phyloP scores from a whole-genome alignment of 2,329 filamentous ascomycete genomes.

The Venturiaceae sp. region DNA sequence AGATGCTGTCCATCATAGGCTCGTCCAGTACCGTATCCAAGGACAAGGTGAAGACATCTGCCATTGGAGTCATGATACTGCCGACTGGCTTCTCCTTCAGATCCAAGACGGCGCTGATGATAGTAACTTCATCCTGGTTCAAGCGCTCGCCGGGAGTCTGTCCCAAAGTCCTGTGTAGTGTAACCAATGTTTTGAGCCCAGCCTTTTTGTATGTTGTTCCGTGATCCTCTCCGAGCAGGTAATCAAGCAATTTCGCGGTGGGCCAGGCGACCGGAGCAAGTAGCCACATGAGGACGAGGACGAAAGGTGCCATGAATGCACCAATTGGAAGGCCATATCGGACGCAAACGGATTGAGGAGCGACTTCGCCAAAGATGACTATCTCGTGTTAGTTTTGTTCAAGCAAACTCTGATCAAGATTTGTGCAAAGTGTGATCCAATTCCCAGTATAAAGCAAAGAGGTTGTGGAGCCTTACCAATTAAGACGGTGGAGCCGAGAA shows the following conservation, averaged over 20 bases:
- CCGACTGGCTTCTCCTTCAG: constrained; percentile 93
- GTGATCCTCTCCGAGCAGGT: constrained; percentile 85
- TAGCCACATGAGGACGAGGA: constrained; percentile 83
- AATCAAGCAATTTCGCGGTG: constrained; percentile 90
- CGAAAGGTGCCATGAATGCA: constrained; percentile 83
- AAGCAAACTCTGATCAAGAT: background rate
- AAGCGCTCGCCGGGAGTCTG: constrained; percentile 74
- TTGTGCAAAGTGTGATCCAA: background rate
- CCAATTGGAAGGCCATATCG: constrained; percentile 93
- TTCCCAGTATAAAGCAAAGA: background rate
- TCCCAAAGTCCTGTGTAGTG: constrained; percentile 84
- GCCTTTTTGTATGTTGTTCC: constrained; percentile 98
- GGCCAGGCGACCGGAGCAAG: constrained; percentile 88
- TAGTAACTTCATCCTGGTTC: constrained; percentile 96
- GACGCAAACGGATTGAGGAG: constrained; percentile 92
- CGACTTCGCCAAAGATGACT: constrained; percentile 98
- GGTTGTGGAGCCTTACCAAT: constrained; percentile 57
- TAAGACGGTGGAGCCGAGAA: constrained; percentile 83
- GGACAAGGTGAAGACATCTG: constrained; percentile 94
- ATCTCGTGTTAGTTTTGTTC: constrained; percentile 12
- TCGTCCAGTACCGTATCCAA: constrained; percentile 90
- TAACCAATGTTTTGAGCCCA: constrained; percentile 91
- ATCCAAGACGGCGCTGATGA: constrained; percentile 93
- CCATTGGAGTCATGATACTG: constrained; percentile 97
- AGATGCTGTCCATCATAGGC: constrained; percentile 84